Evolutionary conservation across 768 basidiomycete species (phyloP), one percentile per base, ranked within the genome.

Genomic region (Lentinula edodes): DNA sequence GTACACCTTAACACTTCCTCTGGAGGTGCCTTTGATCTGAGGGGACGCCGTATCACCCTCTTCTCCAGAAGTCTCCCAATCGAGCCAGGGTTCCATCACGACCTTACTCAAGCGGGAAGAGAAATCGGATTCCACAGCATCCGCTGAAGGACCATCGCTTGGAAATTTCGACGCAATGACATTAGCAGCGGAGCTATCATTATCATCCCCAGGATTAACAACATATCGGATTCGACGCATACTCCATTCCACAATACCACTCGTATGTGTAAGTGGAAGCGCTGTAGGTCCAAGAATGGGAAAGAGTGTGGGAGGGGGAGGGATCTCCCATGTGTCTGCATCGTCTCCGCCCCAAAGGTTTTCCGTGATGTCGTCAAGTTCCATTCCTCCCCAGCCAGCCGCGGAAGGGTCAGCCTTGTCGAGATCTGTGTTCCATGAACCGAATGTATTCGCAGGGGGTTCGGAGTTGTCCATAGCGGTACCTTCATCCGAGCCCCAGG

Each of bases 161-260:
- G 7, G 10, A 34, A 36, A 18, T 38, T 50, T 12, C 23, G 18
- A 38, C n/a, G 50, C 28, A 28, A 28, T 28, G 28, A 28, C 28
- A 4, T 28, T 46, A 60, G 53, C 9, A 38, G 20, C 35, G 9
- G 50, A 46, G 45, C 76, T n/a, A 80, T 70, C 38, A 72, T 70
- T n/a, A 71, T 62, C 61, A 13, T 74, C 70, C 13, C 13, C 38
- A 2, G 82, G 82, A 8, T 74, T 70, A 1, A 73, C 65, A 63
- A 87, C 69, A 9, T 78, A 72, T 59, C 78, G 76, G 69, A 91
- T 74, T 36, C 80, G 78, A 10, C 90, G 79, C 59, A 86, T 81
- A 1, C 86, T 86, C 38, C 75, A 79, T 71, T 91, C 90, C 57
- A 89, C 83, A 52, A 89, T 72, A 8, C 87, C 88, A 1, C 85